These are phyloP conservation scores for Blastocladiella emersonii DNA, from an alignment of 371 early-diverging fungal genomes.

Conservation along the genomic window DNA sequence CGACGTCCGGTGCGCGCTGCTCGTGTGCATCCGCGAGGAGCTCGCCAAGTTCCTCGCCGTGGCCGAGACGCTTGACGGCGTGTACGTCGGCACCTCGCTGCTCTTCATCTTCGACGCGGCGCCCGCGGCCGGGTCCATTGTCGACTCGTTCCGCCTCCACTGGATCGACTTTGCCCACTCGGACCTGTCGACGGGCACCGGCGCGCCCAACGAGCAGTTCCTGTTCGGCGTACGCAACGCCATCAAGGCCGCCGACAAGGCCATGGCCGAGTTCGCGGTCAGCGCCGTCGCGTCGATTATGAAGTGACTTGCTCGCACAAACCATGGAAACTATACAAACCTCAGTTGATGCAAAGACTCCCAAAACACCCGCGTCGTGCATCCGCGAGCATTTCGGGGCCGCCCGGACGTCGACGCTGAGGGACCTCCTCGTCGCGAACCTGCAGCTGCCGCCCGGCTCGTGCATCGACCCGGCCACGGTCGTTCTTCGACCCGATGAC, in stretches of 20 bases:
- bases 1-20: conserved; percentile 25
- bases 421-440: too few relatives aligned
- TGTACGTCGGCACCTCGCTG: conserved; percentile 49
- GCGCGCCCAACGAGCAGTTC: conserved; percentile 31
- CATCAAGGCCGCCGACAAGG: conserved; percentile 6
- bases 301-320: too few relatives aligned
- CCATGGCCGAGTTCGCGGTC: too few relatives aligned
- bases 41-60: conserved; percentile 34
- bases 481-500: too few relatives aligned
- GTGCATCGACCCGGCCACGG: too few relatives aligned
- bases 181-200: conserved; percentile 30
- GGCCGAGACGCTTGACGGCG: conserved; percentile 26
- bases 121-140: conserved; percentile 10
- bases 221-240: conserved; percentile 29
- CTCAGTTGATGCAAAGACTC: too few relatives aligned
- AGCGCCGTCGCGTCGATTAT: too few relatives aligned
- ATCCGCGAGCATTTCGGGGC: too few relatives aligned
- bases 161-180: conserved; percentile 70
- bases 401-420: too few relatives aligned
- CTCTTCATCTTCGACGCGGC: conserved; percentile 60
- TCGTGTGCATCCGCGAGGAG: conserved; percentile 34
- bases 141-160: conserved; percentile 35
- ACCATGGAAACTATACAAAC: too few relatives aligned
- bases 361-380: too few relatives aligned
- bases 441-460: too few relatives aligned